Evolutionary conservation across 140 eudicot species (phyloP), one percentile per base, ranked within the genome.

Genomic region (Eryngium alpinum): DNA sequence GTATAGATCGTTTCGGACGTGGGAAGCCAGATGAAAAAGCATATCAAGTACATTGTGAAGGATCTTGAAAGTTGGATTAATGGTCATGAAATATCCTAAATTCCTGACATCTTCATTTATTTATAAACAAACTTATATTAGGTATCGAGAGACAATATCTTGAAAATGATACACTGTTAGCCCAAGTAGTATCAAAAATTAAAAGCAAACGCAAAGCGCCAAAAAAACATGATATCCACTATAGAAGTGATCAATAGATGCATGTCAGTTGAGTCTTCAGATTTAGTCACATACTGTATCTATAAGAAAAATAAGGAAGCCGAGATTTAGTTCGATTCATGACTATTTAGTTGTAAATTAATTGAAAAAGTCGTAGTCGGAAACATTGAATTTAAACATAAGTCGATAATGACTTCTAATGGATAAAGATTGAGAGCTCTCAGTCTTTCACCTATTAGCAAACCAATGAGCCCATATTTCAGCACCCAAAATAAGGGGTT

Each of bases 381-480:
- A n/a, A n/a, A n/a, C n/a, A n/a, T n/a, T n/a, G n/a, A n/a, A n/a
- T n/a, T n/a, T n/a, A n/a, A n/a, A n/a, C n/a, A n/a, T n/a, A n/a
- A n/a, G 49, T 24, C 44, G 75, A 73, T 73, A 82, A 33, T 51
- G 56, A 51, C 56, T n/a, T n/a, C n/a, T n/a, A n/a, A n/a, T n/a
- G n/a, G n/a, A n/a, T n/a, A n/a, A n/a, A n/a, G n/a, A n/a, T n/a
- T n/a, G n/a, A n/a, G n/a, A n/a, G n/a, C n/a, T n/a, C n/a, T n/a
- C n/a, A n/a, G n/a, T n/a, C n/a, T 51, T 51, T 51, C 56, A 51
- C 56, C 56, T 15, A n/a, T n/a, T n/a, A n/a, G n/a, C n/a, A n/a
- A n/a, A n/a, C n/a, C n/a, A n/a, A n/a, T n/a, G n/a, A n/a, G n/a
- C n/a, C n/a, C n/a, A n/a, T n/a, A n/a, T n/a, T n/a, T n/a, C n/a